Conservation (phyloP, 768 basidiomycete genomes). For the Calocybe cyanea region DNA sequence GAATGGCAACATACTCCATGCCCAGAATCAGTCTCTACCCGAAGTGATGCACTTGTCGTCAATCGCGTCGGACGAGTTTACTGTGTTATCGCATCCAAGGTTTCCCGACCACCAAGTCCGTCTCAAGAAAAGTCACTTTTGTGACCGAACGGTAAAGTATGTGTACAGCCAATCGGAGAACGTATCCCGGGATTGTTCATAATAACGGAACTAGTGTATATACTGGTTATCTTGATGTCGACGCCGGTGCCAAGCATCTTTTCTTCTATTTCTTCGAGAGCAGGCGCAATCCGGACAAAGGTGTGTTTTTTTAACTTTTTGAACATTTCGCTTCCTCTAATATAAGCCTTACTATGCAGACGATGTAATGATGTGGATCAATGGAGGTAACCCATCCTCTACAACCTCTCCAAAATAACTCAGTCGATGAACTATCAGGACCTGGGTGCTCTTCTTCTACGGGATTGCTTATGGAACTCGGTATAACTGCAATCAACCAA, state of each 20-base stretch:
- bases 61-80: conserved; percentile 28
- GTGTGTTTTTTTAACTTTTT: conserved; percentile 21
- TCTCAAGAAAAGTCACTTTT: conserved; percentile 58
- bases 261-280: conserved; percentile 81
- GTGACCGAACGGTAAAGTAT: conserved; percentile 62
- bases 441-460: conserved; percentile 52
- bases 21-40: neutral
- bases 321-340: conserved; percentile 1
- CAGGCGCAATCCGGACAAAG: conserved; percentile 50
- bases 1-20: too few species aligned
- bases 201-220: conserved; percentile 28
- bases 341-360: conserved; percentile 32
- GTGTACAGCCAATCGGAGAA: too few species aligned
- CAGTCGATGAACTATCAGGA: conserved; percentile 30
- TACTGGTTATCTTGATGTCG: conserved; percentile 38
- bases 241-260: conserved; percentile 54
- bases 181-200: too few species aligned
- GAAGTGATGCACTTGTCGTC: conserved; percentile 23
- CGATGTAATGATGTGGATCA: conserved; percentile 71
- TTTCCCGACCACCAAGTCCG: conserved; percentile 54
- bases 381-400: conserved; percentile 44
- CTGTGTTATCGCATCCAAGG: conserved; percentile 40
- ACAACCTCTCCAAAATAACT: neutral
- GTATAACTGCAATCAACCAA: conserved; percentile 34
- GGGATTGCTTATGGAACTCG: conserved; percentile 70